Evolutionary conservation across 1,284 basidiomycete species (phyloP), one percentile per base, ranked within the genome.

Genomic region (Schizophyllum amplum): DNA sequence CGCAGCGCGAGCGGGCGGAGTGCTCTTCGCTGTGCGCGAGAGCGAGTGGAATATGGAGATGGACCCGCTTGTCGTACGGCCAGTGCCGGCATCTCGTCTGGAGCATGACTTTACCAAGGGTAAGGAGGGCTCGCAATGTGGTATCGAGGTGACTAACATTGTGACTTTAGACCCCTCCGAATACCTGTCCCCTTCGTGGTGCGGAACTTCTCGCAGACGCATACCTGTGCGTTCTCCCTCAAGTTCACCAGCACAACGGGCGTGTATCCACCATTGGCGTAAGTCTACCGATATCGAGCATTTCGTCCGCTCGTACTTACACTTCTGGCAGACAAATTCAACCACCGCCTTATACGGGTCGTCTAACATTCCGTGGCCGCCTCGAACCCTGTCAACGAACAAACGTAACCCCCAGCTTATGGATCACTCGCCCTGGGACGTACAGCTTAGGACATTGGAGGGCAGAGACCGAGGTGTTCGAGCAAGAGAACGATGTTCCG

Each of bases 1-100:
- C 92, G 4, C 82, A 82, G 57, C 76, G 86, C 53, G 83, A 93
- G 68, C 83, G 84, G 64, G 70, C 71, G 60, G 81, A 83, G 72
- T 95, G 25, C 67, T 93, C 51, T 75, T 82, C 26, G 80, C 83
- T 4, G 79, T 96, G 24, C 73, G 81, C 51, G 71, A 74, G 4
- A 87, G 86, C 60, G 84, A 87, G 65, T 90, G 91, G 83, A 93
- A 92, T 60, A 65, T 67, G 26, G 89, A 92, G 72, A 86, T 77
- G 82, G 79, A 93, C 66, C 92, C 94, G 4, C 57, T 89, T 0
- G 73, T 77, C 1, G 71, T 87, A 47, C 67, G 69, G 2, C 62
- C 81, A n/a, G 68, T 75, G 57, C 75, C 75, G 54, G 69, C 68
- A 22, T 64, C 61, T 55, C 69, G 68, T 22, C 62, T 84, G 15